Conservation (phyloP, 345 rosid genomes). For the Sisymbrium altissimum region DNA sequence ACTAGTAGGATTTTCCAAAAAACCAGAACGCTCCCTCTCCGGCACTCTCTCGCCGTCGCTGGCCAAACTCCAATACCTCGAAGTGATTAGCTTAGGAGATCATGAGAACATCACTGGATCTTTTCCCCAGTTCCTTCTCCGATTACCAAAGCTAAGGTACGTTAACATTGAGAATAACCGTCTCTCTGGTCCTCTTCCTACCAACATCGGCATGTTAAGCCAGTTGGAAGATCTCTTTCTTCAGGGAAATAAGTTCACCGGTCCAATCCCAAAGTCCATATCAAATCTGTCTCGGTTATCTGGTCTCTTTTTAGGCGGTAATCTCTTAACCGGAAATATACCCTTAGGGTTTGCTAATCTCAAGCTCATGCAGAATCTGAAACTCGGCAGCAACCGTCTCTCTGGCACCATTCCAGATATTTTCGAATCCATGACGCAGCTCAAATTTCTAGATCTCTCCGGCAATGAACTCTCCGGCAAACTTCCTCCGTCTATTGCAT, state of each 20-base stretch:
- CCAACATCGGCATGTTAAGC: constrained; percentile 39
- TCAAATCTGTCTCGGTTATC: constrained; percentile 41
- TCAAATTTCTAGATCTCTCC: constrained; percentile 42
- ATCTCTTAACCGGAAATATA: constrained; percentile 47
- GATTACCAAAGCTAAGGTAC: constrained; percentile 43
- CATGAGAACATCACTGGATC: constrained; percentile 46
- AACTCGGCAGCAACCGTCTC: constrained; percentile 45
- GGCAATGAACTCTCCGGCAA: constrained; percentile 47
- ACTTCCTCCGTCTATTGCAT: constrained; percentile 49
- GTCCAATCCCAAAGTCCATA: constrained; percentile 54
- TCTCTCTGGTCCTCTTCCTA: constrained; percentile 59
- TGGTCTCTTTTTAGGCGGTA: constrained; percentile 49
- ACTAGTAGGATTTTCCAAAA: background rate
- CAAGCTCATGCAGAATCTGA: constrained; percentile 32
- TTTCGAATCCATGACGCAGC: constrained; percentile 45
- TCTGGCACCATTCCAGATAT: constrained; percentile 51
- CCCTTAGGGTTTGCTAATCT: constrained; percentile 46
- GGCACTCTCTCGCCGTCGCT: constrained; percentile 64
- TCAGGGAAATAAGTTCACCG: constrained; percentile 51
- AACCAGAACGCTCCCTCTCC: constrained; percentile 39
- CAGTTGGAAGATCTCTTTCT: constrained; percentile 42
- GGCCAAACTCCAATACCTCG: constrained; percentile 43
- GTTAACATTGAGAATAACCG: constrained; percentile 55
- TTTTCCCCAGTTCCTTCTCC: constrained; percentile 49
- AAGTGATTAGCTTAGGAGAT: background rate